phyloP scores from a whole-genome alignment of 768 basidiomycete species.

The Flagelloscypha sp. region DNA sequence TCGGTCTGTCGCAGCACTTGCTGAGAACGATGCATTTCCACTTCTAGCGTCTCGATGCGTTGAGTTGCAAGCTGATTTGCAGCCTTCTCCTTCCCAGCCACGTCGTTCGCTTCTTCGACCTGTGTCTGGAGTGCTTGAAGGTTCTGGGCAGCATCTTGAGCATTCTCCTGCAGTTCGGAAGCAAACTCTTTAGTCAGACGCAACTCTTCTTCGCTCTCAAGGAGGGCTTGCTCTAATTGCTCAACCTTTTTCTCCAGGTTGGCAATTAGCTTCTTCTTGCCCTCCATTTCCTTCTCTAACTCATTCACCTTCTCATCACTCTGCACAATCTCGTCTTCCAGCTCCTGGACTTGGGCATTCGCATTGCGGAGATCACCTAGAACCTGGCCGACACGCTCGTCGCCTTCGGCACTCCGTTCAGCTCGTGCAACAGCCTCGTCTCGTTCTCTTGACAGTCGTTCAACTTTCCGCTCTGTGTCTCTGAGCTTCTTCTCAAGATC shows the following conservation, averaged over 20 bases:
- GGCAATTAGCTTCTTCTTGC: constrained; percentile 37
- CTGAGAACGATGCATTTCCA: constrained; percentile 41
- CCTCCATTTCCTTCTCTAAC: constrained; percentile 48
- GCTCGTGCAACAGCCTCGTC: constrained; percentile 20
- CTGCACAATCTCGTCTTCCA: constrained; percentile 52
- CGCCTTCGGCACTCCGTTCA: constrained; percentile 49
- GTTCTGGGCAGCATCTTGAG: constrained; percentile 40
- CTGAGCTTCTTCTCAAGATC: constrained; percentile 51
- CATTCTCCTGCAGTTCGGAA: constrained; percentile 55
- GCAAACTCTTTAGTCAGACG: constrained; percentile 41
- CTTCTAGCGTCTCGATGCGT: constrained; percentile 42
- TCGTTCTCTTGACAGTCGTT: constrained; percentile 31
- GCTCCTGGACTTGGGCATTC: constrained; percentile 47
- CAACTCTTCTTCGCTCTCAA: constrained; percentile 37
- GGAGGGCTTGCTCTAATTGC: constrained; percentile 31
- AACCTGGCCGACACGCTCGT: constrained; percentile 47
- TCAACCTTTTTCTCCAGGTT: constrained; percentile 36
- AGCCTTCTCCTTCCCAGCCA: constrained; percentile 32
- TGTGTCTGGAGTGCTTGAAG: constrained; percentile 52
- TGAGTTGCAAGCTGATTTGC: constrained; percentile 42
- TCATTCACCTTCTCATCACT: constrained; percentile 46
- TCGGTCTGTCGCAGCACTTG: constrained; percentile 64
- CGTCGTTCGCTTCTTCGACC: constrained; percentile 37
- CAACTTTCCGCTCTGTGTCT: constrained; percentile 41
- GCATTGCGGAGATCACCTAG: constrained; percentile 54